Evolutionary conservation across 1,284 basidiomycete genomes (phyloP).

Genomic region (Leccinum holopus): DNA sequence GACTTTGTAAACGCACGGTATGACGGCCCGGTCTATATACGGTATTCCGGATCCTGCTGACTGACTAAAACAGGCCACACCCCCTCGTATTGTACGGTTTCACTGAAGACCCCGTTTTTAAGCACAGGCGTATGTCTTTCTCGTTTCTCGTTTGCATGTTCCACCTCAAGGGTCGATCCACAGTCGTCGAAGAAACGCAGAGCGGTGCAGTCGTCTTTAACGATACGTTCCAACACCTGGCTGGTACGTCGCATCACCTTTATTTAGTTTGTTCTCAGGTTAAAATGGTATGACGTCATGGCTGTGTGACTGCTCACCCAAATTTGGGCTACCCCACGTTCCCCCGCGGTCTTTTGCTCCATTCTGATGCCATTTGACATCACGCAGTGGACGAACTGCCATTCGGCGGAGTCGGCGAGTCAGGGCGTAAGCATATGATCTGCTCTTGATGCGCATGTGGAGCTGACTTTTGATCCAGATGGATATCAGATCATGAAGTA

Average conservation of each 20-base stretch:
- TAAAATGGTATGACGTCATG: conserved; percentile 9
- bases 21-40: conserved; percentile 9
- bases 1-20: conserved; percentile 47
- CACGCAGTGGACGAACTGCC: conserved; percentile 24
- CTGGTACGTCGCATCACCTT: conserved; percentile 16
- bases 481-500: conserved; percentile 46
- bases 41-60: conserved; percentile 3
- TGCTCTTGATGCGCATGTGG: neutral
- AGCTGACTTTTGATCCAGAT: conserved; percentile 30
- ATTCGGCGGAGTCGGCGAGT: conserved; percentile 41
- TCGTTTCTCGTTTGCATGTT: neutral
- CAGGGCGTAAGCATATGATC: conserved; percentile 42
- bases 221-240: conserved; percentile 50
- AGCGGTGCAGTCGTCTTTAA: conserved; percentile 56
- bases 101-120: conserved; percentile 28
- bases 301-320: conserved; percentile 1
- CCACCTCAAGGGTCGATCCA: conserved; percentile 3
- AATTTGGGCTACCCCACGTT: neutral
- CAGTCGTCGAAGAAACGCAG: conserved; percentile 48
- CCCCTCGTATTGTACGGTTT: conserved; percentile 33
- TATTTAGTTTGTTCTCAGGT: neutral
- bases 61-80: conserved; percentile 19
- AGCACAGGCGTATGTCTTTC: conserved; percentile 22
- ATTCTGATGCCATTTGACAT: neutral
- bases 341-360: neutral